Evolutionary conservation across 75 land plant species (phyloP).

Genomic region (Azolla pinnata): DNA sequence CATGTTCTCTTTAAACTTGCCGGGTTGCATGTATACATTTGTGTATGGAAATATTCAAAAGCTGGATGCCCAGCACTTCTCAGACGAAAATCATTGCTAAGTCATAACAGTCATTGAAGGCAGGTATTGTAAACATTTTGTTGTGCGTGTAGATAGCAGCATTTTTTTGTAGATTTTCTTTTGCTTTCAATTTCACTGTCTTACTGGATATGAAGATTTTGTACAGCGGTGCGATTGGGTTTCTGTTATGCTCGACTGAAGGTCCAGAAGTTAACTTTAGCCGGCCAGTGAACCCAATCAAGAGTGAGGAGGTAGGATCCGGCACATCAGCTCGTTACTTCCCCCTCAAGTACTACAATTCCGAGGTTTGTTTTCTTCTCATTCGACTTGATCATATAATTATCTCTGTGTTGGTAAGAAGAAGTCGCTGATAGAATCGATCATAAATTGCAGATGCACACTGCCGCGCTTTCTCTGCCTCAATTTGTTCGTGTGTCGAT

Average conservation of each 20-base stretch:
- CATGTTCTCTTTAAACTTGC: too few species aligned
- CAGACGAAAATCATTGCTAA: not conserved
- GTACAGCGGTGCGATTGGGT: conserved; percentile 97
- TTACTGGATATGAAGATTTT: conserved; percentile 39
- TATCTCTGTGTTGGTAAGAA: not conserved
- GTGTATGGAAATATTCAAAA: not conserved
- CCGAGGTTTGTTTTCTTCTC: conserved; percentile 44
- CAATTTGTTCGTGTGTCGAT: conserved; percentile 73
- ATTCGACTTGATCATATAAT: not conserved
- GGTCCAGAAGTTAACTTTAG: conserved; percentile 86
- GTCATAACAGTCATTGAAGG: not conserved
- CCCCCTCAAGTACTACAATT: conserved; percentile 87
- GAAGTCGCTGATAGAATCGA: not conserved
- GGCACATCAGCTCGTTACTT: too few species aligned
- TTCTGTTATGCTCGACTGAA: conserved; percentile 96
- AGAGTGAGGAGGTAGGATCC: conserved; percentile 7
- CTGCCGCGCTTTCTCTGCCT: conserved; percentile 83
- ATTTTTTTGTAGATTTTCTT: not conserved
- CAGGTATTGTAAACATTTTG: not conserved
- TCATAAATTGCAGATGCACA: conserved; percentile 50
- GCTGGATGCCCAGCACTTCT: not conserved
- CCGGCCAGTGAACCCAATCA: conserved; percentile 59
- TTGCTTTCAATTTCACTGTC: conserved; percentile 37
- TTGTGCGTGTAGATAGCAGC: too few species aligned
- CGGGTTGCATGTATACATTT: not conserved